phyloP scores from a whole-genome alignment of 1,284 basidiomycete species.

The Pisolithus thermaeus region DNA sequence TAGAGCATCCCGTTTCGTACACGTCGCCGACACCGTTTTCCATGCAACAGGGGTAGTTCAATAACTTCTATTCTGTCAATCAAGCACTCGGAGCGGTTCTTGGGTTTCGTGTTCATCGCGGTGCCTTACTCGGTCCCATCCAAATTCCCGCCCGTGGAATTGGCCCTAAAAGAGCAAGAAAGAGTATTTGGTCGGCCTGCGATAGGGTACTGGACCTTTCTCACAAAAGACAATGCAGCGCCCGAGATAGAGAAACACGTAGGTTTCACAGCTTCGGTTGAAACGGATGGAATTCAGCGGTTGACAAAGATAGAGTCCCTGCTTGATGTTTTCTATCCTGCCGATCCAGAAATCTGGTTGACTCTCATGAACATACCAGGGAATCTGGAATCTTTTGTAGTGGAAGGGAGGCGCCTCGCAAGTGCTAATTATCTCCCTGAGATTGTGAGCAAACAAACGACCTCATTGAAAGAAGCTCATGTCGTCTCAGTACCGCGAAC shows the following conservation, averaged over 20 bases:
- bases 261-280: constrained; percentile 3
- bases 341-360: constrained; percentile 30
- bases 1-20: not conserved
- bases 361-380: constrained; percentile 29
- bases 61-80: constrained; percentile 28
- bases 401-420: constrained; percentile 16
- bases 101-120: constrained; percentile 28
- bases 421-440: constrained; percentile 28
- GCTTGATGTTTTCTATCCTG: constrained; percentile 27
- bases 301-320: constrained; percentile 27
- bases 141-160: constrained; percentile 23
- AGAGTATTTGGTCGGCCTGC: constrained; percentile 26
- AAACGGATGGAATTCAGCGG: constrained; percentile 5
- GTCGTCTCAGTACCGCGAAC: constrained; percentile 22
- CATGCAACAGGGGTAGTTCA: constrained; percentile 28
- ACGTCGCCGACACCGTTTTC: constrained; percentile 2
- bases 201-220: constrained; percentile 38
- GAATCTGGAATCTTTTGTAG: constrained; percentile 26
- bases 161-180: constrained; percentile 18
- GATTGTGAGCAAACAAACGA: constrained; percentile 18
- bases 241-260: constrained; percentile 28
- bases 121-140: constrained; percentile 28
- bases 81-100: constrained; percentile 27
- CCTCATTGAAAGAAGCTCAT: not conserved
- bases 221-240: constrained; percentile 24